A percentile compares a stretch with the other conserved stretches of the same genome.
Evolutionary conservation across 2,329 filamentous ascomycete genomes (phyloP).

Genomic region (Aspergillus quadricinctus): DNA sequence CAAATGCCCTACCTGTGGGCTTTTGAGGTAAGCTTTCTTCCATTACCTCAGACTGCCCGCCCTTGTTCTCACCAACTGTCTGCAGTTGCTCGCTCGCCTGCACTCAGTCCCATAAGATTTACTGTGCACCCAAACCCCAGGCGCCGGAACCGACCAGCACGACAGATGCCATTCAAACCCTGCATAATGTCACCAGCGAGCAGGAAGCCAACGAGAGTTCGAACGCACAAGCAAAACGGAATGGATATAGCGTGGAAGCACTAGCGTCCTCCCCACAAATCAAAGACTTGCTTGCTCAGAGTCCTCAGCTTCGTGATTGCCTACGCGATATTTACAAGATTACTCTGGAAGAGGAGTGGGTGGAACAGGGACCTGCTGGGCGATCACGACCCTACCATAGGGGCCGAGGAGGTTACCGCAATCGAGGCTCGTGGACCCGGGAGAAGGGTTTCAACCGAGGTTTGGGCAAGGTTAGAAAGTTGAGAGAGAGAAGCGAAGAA

Average conservation of each 20-base stretch:
- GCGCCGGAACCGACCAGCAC: constrained; percentile 12
- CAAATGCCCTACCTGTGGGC: constrained; percentile 35
- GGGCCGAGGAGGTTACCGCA: constrained; percentile 23
- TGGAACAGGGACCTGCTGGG: constrained; percentile 23
- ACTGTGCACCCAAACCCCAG: constrained; percentile 33
- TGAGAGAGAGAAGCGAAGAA: constrained; percentile 34
- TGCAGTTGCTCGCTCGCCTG: constrained; percentile 45
- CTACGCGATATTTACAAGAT: constrained; percentile 41
- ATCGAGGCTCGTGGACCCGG: constrained; percentile 36
- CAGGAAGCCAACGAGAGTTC: constrained; percentile 3
- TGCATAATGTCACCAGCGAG: constrained; percentile 7
- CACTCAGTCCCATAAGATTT: constrained; percentile 42
- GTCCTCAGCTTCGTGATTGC: constrained; percentile 36
- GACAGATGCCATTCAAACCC: constrained; percentile 7
- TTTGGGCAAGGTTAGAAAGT: constrained; percentile 35
- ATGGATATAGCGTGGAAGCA: constrained; percentile 9
- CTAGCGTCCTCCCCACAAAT: constrained; percentile 30
- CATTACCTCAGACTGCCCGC: not conserved
- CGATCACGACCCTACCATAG: constrained; percentile 23
- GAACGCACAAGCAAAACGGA: not conserved
- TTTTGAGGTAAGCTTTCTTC: constrained; percentile 31
- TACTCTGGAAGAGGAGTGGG: constrained; percentile 39
- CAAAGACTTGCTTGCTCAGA: constrained; percentile 34
- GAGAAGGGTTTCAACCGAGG: constrained; percentile 43
- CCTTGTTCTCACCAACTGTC: not conserved